Conservation (phyloP, 1,284 basidiomycete genomes). For the Pseudozyma hubeiensis region DNA sequence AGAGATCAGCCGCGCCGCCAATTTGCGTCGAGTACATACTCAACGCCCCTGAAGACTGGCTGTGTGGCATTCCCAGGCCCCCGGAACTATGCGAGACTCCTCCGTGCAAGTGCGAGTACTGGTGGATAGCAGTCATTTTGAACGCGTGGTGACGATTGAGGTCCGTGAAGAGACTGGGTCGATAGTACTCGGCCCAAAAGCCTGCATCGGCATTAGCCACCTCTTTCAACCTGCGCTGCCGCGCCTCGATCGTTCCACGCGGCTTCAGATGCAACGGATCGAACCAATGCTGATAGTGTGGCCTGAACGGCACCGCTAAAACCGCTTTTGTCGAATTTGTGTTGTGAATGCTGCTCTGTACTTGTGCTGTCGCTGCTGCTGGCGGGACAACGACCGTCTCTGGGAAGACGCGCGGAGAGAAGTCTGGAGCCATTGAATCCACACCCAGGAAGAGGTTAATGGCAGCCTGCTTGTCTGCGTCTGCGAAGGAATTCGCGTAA, state of each 20-base stretch:
- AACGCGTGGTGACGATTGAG: constrained; percentile 66
- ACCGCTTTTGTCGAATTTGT: constrained; percentile 6
- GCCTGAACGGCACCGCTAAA: constrained; percentile 33
- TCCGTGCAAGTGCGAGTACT: constrained; percentile 33
- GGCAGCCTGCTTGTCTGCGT: constrained; percentile 96
- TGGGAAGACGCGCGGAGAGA: constrained; percentile 37
- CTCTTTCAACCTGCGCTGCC: constrained; percentile 47
- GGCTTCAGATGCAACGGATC: constrained; percentile 49
- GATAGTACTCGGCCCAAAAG: constrained; percentile 68
- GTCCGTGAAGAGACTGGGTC: constrained; percentile 66
- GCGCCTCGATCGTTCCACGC: constrained; percentile 35
- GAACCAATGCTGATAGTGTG: constrained; percentile 59
- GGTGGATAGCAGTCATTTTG: constrained; percentile 68
- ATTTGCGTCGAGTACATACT: constrained; percentile 45
- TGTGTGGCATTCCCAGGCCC: constrained; percentile 34
- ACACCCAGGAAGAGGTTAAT: constrained; percentile 97
- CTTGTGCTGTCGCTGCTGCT: background rate
- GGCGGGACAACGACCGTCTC: constrained; percentile 18
- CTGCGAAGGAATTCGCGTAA: constrained; percentile 87
- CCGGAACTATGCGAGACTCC: constrained; percentile 22
- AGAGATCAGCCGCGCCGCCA: constrained; percentile 21
- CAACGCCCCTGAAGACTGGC: constrained; percentile 30
- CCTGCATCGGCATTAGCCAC: constrained; percentile 57
- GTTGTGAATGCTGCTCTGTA: background rate
- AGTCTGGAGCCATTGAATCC: constrained; percentile 55